Conservation (phyloP, 495 filamentous ascomycete species). For the Xylaria longipes region DNA sequence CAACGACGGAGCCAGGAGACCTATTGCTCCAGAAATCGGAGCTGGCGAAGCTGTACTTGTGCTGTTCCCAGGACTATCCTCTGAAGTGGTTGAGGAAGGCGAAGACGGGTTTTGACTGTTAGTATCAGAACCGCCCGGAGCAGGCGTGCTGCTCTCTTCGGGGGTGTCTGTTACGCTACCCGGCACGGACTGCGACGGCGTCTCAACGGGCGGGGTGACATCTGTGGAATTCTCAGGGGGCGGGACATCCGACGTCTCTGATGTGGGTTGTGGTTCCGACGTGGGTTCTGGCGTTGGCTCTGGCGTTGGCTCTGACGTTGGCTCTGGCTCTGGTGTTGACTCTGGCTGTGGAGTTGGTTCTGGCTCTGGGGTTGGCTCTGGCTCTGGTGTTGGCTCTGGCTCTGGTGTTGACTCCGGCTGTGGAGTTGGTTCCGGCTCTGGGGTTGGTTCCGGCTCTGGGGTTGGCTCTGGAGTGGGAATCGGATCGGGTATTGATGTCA, state of each 20-base stretch:
- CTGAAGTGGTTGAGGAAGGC: neutral
- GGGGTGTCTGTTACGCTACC: neutral
- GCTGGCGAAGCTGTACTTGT: neutral
- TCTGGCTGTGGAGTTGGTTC: no score
- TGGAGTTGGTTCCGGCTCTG: neutral
- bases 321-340: no score
- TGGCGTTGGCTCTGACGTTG: no score
- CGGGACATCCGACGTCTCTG: neutral
- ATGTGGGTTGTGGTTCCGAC: neutral
- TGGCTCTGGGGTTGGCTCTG: neutral
- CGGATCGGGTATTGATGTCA: neutral
- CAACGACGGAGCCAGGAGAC: neutral
- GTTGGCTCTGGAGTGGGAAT: slow-evolving; percentile 4
- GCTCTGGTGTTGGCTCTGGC: neutral
- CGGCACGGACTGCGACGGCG: neutral
- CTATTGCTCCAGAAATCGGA: neutral
- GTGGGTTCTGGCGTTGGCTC: neutral
- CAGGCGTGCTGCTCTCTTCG: neutral
- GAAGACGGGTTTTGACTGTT: neutral
- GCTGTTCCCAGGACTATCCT: neutral
- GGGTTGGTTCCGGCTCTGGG: neutral
- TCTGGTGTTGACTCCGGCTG: neutral
- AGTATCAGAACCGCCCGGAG: neutral
- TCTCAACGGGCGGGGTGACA: neutral
- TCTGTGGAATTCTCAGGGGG: neutral